A percentile compares a stretch with the other conserved stretches of the same genome.
Evolutionary conservation across 495 filamentous ascomycete species (phyloP).

Genomic region (Aspergillus hancockii): DNA sequence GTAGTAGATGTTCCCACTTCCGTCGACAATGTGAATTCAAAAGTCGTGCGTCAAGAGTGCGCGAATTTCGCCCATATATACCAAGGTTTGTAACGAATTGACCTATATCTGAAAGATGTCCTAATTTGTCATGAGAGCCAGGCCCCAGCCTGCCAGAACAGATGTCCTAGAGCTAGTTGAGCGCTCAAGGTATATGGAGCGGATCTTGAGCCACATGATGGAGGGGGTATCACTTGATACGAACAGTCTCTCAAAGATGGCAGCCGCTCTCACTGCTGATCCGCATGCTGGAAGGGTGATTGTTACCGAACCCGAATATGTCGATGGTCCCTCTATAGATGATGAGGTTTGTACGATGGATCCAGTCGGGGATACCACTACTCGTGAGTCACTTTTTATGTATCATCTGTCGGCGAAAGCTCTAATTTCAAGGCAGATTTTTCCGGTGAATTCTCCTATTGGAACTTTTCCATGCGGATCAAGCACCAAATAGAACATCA

Average conservation of each 20-base stretch:
- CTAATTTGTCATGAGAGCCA: neutral
- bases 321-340: constrained; percentile 24
- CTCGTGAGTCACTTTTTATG: constrained; percentile 22
- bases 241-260: constrained; percentile 22
- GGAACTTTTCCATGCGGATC: constrained; percentile 42
- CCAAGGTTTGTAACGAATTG: constrained; percentile 10
- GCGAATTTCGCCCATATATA: constrained; percentile 18
- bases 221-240: constrained; percentile 26
- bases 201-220: constrained; percentile 24
- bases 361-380: constrained; percentile 30
- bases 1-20: constrained; percentile 31
- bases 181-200: constrained; percentile 32
- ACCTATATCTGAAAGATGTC: too few relatives aligned
- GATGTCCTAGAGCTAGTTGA: constrained; percentile 22
- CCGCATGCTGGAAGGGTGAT: neutral
- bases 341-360: constrained; percentile 33
- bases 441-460: constrained; percentile 44
- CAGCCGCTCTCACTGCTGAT: constrained; percentile 18
- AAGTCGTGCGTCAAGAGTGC: constrained; percentile 11
- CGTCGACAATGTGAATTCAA: constrained; percentile 31
- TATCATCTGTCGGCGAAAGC: neutral
- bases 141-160: constrained; percentile 16
- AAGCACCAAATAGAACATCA: constrained; percentile 34
- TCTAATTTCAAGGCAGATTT: constrained; percentile 29
- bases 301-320: constrained; percentile 19